phyloP scores from a whole-genome alignment of 2,329 filamentous ascomycete genomes.

The Penicillium crustosum region DNA sequence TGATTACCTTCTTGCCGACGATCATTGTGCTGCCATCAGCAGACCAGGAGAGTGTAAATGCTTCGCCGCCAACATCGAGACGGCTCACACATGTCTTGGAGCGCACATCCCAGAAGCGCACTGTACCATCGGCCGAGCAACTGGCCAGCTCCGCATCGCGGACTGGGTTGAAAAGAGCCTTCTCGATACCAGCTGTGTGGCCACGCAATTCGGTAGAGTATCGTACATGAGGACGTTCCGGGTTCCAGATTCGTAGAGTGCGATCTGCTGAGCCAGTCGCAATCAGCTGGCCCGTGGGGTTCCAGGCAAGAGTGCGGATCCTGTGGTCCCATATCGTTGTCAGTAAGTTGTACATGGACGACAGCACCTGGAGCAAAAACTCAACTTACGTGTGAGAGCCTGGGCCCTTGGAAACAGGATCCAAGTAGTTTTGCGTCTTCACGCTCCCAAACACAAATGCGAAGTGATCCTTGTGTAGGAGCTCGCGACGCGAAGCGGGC shows the following conservation, averaged over 20 bases:
- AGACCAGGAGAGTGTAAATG: constrained; percentile 51
- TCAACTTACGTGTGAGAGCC: constrained; percentile 58
- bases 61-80: constrained; percentile 51
- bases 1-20: constrained; percentile 48
- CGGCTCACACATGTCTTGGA: constrained; percentile 50
- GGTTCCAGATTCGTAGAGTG: constrained; percentile 88
- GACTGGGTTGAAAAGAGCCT: constrained; percentile 51
- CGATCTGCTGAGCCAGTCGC: constrained; percentile 89
- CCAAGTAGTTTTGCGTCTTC: constrained; percentile 70
- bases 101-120: constrained; percentile 53
- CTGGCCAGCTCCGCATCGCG: constrained; percentile 52
- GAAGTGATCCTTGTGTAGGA: constrained; percentile 66
- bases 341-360: constrained; percentile 1
- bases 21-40: constrained; percentile 49
- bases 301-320: constrained; percentile 83
- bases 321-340: constrained; percentile 42
- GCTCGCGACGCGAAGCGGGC: constrained; percentile 39
- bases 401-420: constrained; percentile 57
- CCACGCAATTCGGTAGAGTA: constrained; percentile 52
- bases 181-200: constrained; percentile 49
- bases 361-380: constrained; percentile 22
- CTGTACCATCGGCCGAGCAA: constrained; percentile 51
- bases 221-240: constrained; percentile 47
- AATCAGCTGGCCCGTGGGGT: constrained; percentile 76
- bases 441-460: constrained; percentile 64